phyloP scores from a whole-genome alignment of 1,139 yeast species.

The Taphrina confusa region DNA sequence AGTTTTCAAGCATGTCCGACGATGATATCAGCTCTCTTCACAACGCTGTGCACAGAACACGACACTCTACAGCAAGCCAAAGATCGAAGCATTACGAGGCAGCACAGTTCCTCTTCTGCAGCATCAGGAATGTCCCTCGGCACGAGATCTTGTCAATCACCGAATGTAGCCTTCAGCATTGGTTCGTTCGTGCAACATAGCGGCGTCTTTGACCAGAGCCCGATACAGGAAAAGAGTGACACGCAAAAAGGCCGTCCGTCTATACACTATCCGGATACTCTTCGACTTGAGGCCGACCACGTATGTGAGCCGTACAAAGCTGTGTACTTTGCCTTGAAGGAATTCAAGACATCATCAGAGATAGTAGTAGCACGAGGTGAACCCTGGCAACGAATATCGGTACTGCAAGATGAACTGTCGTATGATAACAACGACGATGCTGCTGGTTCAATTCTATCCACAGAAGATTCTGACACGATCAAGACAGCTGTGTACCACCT shows the following conservation, averaged over 20 bases:
- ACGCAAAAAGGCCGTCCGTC: too few species aligned
- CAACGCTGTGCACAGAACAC: not conserved
- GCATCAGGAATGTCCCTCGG: not conserved
- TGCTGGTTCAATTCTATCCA: not conserved
- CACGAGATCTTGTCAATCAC: not conserved
- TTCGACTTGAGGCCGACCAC: too few species aligned
- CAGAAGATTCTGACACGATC: not conserved
- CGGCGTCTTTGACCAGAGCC: not conserved
- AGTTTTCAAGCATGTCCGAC: not conserved
- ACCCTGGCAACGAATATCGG: not conserved
- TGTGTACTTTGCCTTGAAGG: not conserved
- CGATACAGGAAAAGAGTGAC: too few species aligned
- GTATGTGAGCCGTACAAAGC: not conserved
- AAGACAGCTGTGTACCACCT: not conserved
- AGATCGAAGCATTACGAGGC: not conserved
- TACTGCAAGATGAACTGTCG: not conserved
- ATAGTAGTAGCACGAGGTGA: not conserved
- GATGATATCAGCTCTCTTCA: not conserved
- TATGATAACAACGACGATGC: not conserved
- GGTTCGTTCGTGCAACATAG: not conserved
- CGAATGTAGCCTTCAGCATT: not conserved
- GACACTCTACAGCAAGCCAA: not conserved
- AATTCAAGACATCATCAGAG: not conserved
- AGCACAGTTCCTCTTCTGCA: slow-evolving; percentile 8
- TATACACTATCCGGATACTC: too few species aligned